Evolutionary conservation across 2,329 filamentous ascomycete species (phyloP).

Genomic region (Beauveria brongniartii): DNA sequence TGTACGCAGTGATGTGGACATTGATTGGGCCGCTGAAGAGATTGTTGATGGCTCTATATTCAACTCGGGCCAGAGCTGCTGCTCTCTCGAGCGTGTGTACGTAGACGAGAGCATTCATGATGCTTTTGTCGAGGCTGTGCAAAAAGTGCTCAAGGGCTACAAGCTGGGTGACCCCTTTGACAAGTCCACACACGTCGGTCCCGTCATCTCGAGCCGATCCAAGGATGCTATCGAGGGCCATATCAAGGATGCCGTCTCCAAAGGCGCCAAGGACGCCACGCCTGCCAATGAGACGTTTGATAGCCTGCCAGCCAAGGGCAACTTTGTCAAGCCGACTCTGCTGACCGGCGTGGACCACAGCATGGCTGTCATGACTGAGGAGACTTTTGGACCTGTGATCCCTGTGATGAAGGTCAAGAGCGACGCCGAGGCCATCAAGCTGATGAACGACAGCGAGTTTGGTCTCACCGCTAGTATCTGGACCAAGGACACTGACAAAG

Average conservation of each 20-base stretch:
- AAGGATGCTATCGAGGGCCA: slow-evolving; percentile 70
- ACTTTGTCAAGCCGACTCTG: slow-evolving; percentile 82
- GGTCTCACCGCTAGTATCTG: slow-evolving; percentile 95
- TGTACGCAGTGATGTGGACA: slow-evolving; percentile 74
- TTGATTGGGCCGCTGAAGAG: slow-evolving; percentile 85
- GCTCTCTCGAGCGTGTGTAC: slow-evolving; percentile 85
- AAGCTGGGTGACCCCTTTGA: slow-evolving; percentile 83
- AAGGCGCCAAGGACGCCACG: slow-evolving; percentile 78
- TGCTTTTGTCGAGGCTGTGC: slow-evolving; percentile 67
- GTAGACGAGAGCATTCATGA: slow-evolving; percentile 82
- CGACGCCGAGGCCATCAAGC: slow-evolving; percentile 70
- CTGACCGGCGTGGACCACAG: slow-evolving; percentile 70
- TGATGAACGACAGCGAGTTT: slow-evolving; percentile 95
- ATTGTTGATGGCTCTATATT: slow-evolving; percentile 95
- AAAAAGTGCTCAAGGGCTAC: slow-evolving; percentile 73
- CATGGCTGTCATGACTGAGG: slow-evolving; percentile 86
- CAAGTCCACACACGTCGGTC: slow-evolving; percentile 72
- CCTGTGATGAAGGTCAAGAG: slow-evolving; percentile 77
- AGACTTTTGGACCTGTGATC: slow-evolving; percentile 92
- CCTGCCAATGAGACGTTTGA: slow-evolving; percentile 73
- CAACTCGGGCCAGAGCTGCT: slow-evolving; percentile 98
- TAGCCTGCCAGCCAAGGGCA: slow-evolving; percentile 66
- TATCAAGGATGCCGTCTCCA: slow-evolving; percentile 71
- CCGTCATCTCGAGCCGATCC: slow-evolving; percentile 75
- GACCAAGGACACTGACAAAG: slow-evolving; percentile 77